Conservation (phyloP, 208 protist species). For the Trypanosoma platydactyli region DNA sequence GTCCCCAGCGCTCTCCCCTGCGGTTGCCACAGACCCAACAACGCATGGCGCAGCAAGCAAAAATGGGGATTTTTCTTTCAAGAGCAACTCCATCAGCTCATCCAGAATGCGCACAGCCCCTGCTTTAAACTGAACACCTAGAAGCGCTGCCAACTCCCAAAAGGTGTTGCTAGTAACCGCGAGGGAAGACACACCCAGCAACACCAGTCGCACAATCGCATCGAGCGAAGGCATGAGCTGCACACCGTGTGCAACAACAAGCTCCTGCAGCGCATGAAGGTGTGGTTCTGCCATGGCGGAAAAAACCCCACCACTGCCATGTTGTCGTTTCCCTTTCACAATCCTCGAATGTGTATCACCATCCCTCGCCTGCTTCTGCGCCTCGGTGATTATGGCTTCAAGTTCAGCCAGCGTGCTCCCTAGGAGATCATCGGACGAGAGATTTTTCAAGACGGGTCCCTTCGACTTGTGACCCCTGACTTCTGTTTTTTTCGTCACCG, state of each 20-base stretch:
- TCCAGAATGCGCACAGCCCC: slow-evolving; percentile 44
- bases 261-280: slow-evolving; percentile 33
- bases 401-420: slow-evolving; percentile 34
- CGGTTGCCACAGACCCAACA: not conserved
- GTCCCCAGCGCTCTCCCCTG: not conserved
- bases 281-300: slow-evolving; percentile 52
- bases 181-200: slow-evolving; percentile 48
- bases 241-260: slow-evolving; percentile 38
- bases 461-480: slow-evolving; percentile 16
- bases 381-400: slow-evolving; percentile 54
- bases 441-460: not conserved
- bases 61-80: slow-evolving; percentile 45
- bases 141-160: slow-evolving; percentile 58
- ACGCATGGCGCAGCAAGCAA: slow-evolving; percentile 50
- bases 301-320: slow-evolving; percentile 29
- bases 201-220: slow-evolving; percentile 45
- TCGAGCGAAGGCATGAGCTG: slow-evolving; percentile 62
- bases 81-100: slow-evolving; percentile 53
- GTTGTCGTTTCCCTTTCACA: slow-evolving; percentile 7
- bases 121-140: slow-evolving; percentile 54
- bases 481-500: not conserved
- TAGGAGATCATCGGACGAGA: slow-evolving; percentile 28
- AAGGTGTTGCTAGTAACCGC: slow-evolving; percentile 31
- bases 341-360: slow-evolving; percentile 6
- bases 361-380: slow-evolving; percentile 36